Evolutionary conservation across 805 yeast genomes (phyloP), one percentile per base, ranked within the genome.

Genomic region (Myxozyma melibiosi): DNA sequence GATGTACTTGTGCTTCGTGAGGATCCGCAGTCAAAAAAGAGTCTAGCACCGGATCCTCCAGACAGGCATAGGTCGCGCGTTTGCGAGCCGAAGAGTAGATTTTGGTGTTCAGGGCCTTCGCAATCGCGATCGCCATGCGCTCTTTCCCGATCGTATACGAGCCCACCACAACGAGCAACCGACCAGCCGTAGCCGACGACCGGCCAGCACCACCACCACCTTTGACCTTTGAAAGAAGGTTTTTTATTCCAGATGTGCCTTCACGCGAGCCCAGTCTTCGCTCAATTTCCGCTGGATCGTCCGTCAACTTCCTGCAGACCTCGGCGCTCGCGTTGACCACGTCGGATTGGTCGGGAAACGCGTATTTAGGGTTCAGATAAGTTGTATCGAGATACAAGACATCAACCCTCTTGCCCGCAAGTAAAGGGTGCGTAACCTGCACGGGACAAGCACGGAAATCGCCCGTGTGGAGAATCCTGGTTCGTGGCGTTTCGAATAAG

Each of bases 101-200:
- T 50, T 70, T 67, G 4, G 74, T 59, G 13, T 67, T 66, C 28
- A 73, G 67, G 3, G 65, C 57, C 14, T 62, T 70, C 62, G 74
- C 78, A 38, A 76, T 70, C 5, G 64, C 68, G 6, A 88, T 71
- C 0, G 96, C 97, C 28, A 94, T 70, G 55, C 85, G 81, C 69
- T 94, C 99, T 68, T 94, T 94, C 2, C 99, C 99, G 37, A 94
- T 90, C 1, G 91, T 81, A 70, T 94, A 94, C 0, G 96, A 84
- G 0, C 98, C 98, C 14, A 94, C 84, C 8, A 88, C 74, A 7
- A 85, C 79, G 58, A 88, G 71, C 57, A 79, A 76, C 54, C 77
- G 76, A 55, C 74, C 58, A 11, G 49, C 62, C 2, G 20, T 24
- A 8, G 44, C 24, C 18, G 22, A 61, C 38, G 41, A 55, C n/a